phyloP scores from a whole-genome alignment of 192 early-diverging fungal species.

The Podila minutissima region DNA sequence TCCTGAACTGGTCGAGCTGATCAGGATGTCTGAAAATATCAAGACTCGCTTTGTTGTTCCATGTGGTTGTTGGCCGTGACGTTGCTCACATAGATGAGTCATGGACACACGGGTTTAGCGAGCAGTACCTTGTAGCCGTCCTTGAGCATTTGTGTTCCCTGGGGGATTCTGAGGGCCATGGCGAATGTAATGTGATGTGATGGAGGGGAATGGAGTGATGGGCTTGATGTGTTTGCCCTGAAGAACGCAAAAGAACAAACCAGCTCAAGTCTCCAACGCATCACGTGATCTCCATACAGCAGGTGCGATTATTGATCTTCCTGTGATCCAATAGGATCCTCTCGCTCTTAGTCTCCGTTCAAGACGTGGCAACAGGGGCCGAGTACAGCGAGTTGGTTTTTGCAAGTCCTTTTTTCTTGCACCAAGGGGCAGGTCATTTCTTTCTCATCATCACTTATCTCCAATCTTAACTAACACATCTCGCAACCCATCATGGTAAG shows the following conservation, averaged over 20 bases:
- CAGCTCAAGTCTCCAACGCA: neutral
- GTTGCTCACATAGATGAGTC: neutral
- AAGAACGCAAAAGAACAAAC: neutral
- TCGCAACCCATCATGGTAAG: too few species aligned
- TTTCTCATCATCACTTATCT: too few species aligned
- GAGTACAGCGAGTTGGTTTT: too few species aligned
- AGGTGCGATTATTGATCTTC: too few species aligned
- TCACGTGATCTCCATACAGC: neutral
- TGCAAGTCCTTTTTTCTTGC: too few species aligned
- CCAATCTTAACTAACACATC: too few species aligned
- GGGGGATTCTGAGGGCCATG: constrained; percentile 50
- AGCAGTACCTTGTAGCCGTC: constrained; percentile 50
- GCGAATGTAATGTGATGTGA: constrained; percentile 1
- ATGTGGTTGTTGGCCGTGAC: neutral
- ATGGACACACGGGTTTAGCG: neutral
- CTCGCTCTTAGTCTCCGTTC: too few species aligned
- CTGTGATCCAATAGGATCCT: too few species aligned
- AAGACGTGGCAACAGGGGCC: too few species aligned
- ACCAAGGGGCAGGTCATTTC: too few species aligned
- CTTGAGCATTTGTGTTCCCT: constrained; percentile 54
- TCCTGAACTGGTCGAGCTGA: neutral
- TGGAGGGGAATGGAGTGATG: constrained; percentile 1
- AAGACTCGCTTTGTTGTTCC: too few species aligned
- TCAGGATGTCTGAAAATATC: neutral
- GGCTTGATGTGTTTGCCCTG: constrained; percentile 3